Evolutionary conservation across 768 basidiomycete species (phyloP), one percentile per base, ranked within the genome.

Genomic region (Coprinopsis strossmayeri): DNA sequence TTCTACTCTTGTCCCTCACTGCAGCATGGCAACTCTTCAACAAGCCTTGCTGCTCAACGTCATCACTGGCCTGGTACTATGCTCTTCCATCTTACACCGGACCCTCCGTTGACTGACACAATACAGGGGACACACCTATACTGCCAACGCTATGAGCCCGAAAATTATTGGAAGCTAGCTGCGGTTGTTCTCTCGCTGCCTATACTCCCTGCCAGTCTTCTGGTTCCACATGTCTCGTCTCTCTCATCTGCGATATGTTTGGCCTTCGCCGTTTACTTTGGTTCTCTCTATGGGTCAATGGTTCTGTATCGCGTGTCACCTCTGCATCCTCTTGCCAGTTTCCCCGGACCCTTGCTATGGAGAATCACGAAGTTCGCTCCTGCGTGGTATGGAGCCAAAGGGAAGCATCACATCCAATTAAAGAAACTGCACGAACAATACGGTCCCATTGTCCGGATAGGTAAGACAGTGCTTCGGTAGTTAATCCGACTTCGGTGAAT

Each of bases 371-470:
- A 59, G 41, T 48, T 66, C 9, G 53, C 54, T 42, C 54, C 57
- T 2, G 54, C 57, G 15, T 61, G 52, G 37, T 41, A 63, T 30
- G 59, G 55, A 4, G 43, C 25, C 18, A 37, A 34, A 11, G 70
- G 69, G 5, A 62, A 64, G 42, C 56, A 56, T 10, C 61, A 69
- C 47, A 28, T 55, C 1, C 55, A 63, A 17, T 51, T 60, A 28
- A 58, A 63, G 30, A 39, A 40, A 1, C 58, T 69, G 7, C 69
- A 68, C 48, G 53, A 58, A 20, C 54, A 53, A 18, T 69, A 69
- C 45, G 69, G 70, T 2, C 59, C 63, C 15, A 58, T 66, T 42
- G 65, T 71, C 5, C 60, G 68, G n/a, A 65, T 64, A n/a, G 68
- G 69, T 65, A 41, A 44, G 62, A 27, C 11, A 55, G 5, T 59